Conservation (phyloP, 345 rosid species). For the Heritiera littoralis region DNA sequence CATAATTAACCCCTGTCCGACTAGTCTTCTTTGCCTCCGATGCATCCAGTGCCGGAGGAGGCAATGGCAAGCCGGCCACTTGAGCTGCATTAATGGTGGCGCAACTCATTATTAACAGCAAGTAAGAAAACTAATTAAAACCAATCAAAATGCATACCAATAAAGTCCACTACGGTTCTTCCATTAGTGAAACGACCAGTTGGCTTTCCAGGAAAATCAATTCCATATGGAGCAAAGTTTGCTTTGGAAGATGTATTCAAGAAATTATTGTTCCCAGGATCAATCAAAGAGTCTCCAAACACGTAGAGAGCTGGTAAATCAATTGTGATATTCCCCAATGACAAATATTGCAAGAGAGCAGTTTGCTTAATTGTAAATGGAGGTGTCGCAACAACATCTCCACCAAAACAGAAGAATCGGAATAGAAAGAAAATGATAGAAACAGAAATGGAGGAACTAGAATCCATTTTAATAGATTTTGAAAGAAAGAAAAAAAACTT, state of each 20-base stretch:
- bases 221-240: constrained; percentile 3
- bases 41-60: neutral
- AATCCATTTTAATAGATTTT: neutral
- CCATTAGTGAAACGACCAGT: constrained; percentile 4
- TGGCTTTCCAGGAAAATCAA: constrained; percentile 5
- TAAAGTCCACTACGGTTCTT: neutral
- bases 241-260: neutral
- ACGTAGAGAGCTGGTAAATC: constrained; percentile 6
- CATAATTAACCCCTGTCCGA: neutral
- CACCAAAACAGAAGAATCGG: neutral
- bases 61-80: neutral
- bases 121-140: neutral
- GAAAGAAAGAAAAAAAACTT: neutral
- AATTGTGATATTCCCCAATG: neutral
- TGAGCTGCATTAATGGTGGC: neutral
- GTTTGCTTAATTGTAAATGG: neutral
- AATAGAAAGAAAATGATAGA: neutral
- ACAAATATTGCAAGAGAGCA: neutral
- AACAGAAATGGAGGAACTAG: neutral
- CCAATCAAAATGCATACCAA: neutral
- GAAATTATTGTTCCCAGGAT: constrained; percentile 13
- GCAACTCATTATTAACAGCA: neutral
- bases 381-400: neutral
- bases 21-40: neutral
- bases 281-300: constrained; percentile 11